A percentile compares a stretch with the other conserved stretches of the same genome.
phyloP scores from a whole-genome alignment of 2,329 filamentous ascomycete genomes.

The Curvularia sp. region DNA sequence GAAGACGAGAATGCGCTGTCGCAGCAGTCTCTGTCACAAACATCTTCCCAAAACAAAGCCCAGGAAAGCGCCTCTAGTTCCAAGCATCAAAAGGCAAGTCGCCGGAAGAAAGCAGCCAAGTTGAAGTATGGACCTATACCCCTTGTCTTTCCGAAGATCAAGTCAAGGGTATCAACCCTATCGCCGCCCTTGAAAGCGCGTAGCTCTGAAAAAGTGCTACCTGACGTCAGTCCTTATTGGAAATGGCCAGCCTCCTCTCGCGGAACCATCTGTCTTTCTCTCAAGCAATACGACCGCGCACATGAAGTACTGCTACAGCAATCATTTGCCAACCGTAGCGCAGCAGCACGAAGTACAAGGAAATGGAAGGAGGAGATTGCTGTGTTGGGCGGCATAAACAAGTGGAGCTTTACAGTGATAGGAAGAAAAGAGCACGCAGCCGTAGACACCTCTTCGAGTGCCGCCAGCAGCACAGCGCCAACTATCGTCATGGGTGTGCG shows the following conservation, averaged over 20 bases:
- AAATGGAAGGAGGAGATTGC: slow-evolving; percentile 75
- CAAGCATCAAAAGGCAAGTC: slow-evolving; percentile 25
- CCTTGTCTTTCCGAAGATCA: slow-evolving; percentile 69
- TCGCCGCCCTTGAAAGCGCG: slow-evolving; percentile 56
- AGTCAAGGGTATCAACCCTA: slow-evolving; percentile 56
- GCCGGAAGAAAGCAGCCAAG: slow-evolving; percentile 33
- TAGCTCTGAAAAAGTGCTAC: slow-evolving; percentile 50
- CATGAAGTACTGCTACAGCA: slow-evolving; percentile 74
- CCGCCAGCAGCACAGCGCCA: slow-evolving; percentile 19
- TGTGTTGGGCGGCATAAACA: slow-evolving; percentile 41
- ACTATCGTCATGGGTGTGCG: slow-evolving; percentile 40
- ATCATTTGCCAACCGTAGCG: slow-evolving; percentile 72
- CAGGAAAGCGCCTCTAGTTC: slow-evolving; percentile 26
- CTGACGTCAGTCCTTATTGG: slow-evolving; percentile 67
- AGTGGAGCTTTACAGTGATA: slow-evolving; percentile 39
- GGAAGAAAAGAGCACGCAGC: slow-evolving; percentile 33
- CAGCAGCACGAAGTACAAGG: slow-evolving; percentile 68
- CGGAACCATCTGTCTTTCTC: slow-evolving; percentile 68
- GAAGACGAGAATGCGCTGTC: slow-evolving; percentile 41
- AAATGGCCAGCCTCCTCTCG: slow-evolving; percentile 68
- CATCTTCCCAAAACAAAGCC: slow-evolving; percentile 26
- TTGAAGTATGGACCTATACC: slow-evolving; percentile 65
- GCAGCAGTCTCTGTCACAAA: slow-evolving; percentile 30
- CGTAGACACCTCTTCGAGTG: background rate
- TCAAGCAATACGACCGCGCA: slow-evolving; percentile 70